These are phyloP conservation scores for Microbotryum scabiosae DNA, from an alignment of 1,284 basidiomycete genomes.

Conservation along the genomic window DNA sequence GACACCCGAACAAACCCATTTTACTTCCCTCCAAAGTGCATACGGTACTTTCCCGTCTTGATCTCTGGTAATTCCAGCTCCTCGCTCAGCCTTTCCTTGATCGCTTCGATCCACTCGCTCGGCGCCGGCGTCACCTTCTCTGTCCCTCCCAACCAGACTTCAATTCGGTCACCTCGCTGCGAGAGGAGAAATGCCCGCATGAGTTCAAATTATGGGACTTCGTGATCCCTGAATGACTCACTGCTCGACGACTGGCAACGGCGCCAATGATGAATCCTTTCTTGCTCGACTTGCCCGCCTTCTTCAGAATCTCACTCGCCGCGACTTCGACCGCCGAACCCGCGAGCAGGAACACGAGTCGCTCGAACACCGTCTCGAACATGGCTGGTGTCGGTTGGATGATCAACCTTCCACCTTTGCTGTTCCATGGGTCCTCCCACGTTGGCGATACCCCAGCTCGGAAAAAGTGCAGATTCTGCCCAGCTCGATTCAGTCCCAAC, in stretches of 20 bases:
- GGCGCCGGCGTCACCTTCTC: slow-evolving; percentile 15
- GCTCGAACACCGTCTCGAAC: slow-evolving; percentile 27
- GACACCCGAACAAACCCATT: not conserved
- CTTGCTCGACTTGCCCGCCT: slow-evolving; percentile 6
- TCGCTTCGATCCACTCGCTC: slow-evolving; percentile 22
- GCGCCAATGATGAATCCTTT: slow-evolving; percentile 24
- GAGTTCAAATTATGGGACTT: too few relatives aligned
- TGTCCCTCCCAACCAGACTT: slow-evolving; percentile 27
- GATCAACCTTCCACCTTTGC: slow-evolving; percentile 28
- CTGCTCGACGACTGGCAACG: slow-evolving; percentile 24
- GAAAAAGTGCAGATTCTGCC: slow-evolving; percentile 31
- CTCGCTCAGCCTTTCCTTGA: slow-evolving; percentile 21
- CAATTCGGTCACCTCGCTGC: slow-evolving; percentile 28
- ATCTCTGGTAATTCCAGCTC: slow-evolving; percentile 27
- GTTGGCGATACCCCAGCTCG: slow-evolving; percentile 25
- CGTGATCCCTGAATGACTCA: not conserved
- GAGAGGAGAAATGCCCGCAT: not conserved
- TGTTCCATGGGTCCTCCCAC: slow-evolving; percentile 32
- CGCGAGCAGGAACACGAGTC: slow-evolving; percentile 24
- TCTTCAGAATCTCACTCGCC: slow-evolving; percentile 11
- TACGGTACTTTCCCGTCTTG: slow-evolving; percentile 23
- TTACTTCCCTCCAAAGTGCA: slow-evolving; percentile 15
- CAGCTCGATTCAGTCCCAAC: slow-evolving; percentile 21
- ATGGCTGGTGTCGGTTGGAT: slow-evolving; percentile 18
- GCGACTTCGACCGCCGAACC: slow-evolving; percentile 23